Evolutionary conservation across 208 protist genomes (phyloP).

Genomic region (Balamuthia mandrillaris): DNA sequence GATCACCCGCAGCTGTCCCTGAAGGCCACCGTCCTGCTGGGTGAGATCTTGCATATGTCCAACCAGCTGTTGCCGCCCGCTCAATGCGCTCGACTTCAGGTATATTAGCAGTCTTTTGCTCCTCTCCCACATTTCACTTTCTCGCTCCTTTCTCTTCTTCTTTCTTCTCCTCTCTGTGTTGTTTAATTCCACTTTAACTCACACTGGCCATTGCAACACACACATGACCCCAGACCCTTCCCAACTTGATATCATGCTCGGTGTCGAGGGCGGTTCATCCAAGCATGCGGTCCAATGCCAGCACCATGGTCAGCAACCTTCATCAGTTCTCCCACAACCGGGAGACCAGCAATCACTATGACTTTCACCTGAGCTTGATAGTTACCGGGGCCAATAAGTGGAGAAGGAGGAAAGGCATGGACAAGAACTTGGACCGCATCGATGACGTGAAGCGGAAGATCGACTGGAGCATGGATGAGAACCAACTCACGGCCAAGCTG

Average conservation of each 20-base stretch:
- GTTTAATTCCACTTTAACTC: background rate
- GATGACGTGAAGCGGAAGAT: constrained; percentile 39
- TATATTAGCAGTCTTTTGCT: background rate
- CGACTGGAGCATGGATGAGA: constrained; percentile 36
- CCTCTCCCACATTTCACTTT: background rate
- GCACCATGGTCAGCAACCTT: constrained; percentile 9
- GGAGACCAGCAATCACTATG: constrained; percentile 9
- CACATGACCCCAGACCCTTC: background rate
- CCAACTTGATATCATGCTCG: background rate
- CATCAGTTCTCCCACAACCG: constrained; percentile 32
- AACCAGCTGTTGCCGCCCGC: constrained; percentile 49
- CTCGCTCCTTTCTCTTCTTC: background rate
- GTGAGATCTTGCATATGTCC: constrained; percentile 51
- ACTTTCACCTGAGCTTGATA: constrained; percentile 32
- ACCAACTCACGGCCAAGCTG: background rate
- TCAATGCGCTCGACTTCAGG: constrained; percentile 46
- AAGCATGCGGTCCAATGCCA: background rate
- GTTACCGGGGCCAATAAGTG: constrained; percentile 38
- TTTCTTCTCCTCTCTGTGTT: background rate
- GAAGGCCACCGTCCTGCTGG: constrained; percentile 47
- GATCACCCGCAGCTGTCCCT: background rate
- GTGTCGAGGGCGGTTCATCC: background rate
- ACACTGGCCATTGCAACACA: too few relatives aligned
- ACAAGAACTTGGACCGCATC: constrained; percentile 14
- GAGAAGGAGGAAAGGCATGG: background rate